phyloP scores from a whole-genome alignment of 306 rosid species.

The Cucurbita moschata region DNA sequence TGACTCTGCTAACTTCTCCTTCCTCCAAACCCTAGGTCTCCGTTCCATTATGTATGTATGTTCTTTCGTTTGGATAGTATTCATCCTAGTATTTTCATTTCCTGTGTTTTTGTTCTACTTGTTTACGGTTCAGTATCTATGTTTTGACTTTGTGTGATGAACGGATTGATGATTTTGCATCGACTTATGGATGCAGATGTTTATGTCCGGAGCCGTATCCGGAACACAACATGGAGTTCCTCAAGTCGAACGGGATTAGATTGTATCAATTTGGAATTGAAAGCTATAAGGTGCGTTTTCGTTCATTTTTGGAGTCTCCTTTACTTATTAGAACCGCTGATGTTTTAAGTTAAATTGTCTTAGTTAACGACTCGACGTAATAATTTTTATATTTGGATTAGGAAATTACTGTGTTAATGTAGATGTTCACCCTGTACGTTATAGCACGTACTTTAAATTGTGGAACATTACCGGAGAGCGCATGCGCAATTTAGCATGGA shows the following conservation, averaged over 20 bases:
- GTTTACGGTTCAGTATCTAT: not conserved
- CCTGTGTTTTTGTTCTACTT: not conserved
- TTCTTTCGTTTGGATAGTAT: not conserved
- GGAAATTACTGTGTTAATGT: not conserved
- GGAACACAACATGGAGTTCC: constrained; percentile 65
- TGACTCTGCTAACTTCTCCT: constrained; percentile 68
- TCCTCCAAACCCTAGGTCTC: constrained; percentile 71
- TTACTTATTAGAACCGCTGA: not conserved
- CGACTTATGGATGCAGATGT: constrained; percentile 27
- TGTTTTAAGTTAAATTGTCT: not conserved
- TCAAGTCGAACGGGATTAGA: constrained; percentile 70
- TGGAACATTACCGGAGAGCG: not conserved
- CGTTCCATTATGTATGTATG: constrained; percentile 69
- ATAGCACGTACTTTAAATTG: not conserved
- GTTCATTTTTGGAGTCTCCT: not conserved
- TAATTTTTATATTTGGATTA: not conserved
- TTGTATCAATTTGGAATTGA: constrained; percentile 91
- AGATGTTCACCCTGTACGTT: not conserved
- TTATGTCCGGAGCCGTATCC: constrained; percentile 94
- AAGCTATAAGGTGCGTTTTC: constrained; percentile 59
- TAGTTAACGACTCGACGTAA: not conserved
- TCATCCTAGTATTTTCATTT: not conserved
- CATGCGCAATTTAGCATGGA: not conserved
- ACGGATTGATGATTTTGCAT: not conserved
- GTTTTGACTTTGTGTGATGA: not conserved